Percentiles rank a stretch among this genome's conserved stretches.
Conservation (phyloP, 805 yeast species). For the Lachancea sp. region DNA sequence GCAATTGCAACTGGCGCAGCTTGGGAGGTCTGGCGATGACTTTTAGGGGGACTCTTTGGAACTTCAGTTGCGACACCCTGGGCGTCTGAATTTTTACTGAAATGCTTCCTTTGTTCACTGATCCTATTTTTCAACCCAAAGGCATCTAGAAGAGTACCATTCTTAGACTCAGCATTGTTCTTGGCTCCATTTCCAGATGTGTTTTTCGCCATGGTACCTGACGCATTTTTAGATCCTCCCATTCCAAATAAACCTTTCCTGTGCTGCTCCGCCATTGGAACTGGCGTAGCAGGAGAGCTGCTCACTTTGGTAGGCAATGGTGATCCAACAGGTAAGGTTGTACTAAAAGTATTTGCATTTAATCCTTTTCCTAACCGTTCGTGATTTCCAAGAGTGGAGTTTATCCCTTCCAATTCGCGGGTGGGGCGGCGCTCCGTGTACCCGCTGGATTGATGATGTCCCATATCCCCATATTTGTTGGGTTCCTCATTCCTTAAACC, state of each 20-base stretch:
- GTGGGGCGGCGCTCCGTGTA: conserved; percentile 1
- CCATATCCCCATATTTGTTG: neutral
- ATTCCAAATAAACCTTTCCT: conserved; percentile 4
- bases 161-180: neutral
- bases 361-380: neutral
- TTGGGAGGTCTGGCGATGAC: too few relatives aligned
- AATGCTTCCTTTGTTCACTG: conserved; percentile 4
- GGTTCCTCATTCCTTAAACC: neutral
- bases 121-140: conserved; percentile 1
- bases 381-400: neutral
- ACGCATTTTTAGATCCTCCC: conserved; percentile 1
- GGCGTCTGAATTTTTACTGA: conserved; percentile 1
- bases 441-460: neutral
- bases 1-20: too few relatives aligned
- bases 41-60: neutral
- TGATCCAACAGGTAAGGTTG: conserved; percentile 7
- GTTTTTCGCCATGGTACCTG: neutral
- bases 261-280: conserved; percentile 3
- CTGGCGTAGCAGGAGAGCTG: conserved; percentile 1
- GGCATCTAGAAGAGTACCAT: neutral
- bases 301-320: neutral
- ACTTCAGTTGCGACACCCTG: neutral
- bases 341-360: conserved; percentile 2
- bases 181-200: neutral
- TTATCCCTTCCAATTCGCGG: neutral